Evolutionary conservation across 768 basidiomycete species (phyloP).

Genomic region (Cyclocybe cylindracea): DNA sequence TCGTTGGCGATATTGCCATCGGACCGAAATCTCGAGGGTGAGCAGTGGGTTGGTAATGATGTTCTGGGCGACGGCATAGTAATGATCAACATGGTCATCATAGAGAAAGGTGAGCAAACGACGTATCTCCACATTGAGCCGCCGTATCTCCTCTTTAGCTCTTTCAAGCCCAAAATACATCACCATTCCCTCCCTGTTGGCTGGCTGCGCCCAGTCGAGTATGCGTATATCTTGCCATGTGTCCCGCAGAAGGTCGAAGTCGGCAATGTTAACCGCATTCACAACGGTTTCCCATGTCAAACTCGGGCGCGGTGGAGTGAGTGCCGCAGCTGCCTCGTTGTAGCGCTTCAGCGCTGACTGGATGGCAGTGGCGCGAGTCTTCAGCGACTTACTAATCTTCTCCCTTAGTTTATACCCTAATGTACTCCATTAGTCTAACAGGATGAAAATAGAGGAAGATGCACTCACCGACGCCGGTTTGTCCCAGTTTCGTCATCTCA

Average conservation of each 20-base stretch:
- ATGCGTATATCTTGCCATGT: constrained; percentile 16
- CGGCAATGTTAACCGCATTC: constrained; percentile 14
- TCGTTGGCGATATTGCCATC: no score
- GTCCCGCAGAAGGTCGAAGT: constrained; percentile 23
- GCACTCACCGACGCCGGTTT: constrained; percentile 23
- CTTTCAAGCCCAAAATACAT: constrained; percentile 15
- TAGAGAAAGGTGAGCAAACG: constrained; percentile 9
- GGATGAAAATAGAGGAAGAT: background rate
- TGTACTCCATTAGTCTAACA: background rate
- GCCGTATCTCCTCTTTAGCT: constrained; percentile 14
- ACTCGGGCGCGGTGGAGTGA: constrained; percentile 15
- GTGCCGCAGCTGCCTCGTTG: constrained; percentile 16
- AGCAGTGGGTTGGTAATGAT: no score
- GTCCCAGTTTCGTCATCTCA: constrained; percentile 23
- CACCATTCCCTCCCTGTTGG: constrained; percentile 14
- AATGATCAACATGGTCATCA: constrained; percentile 4
- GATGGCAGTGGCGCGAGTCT: constrained; percentile 19
- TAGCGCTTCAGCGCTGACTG: constrained; percentile 15
- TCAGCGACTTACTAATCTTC: constrained; percentile 17
- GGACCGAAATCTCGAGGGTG: no score
- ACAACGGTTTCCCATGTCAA: constrained; percentile 22
- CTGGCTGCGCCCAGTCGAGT: constrained; percentile 17
- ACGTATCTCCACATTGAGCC: constrained; percentile 16
- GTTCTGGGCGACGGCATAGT: no score
- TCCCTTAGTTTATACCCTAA: constrained; percentile 27